These are phyloP conservation scores for Thecaphora thlaspeos DNA, from an alignment of 1,284 basidiomycete species.

Conservation along the genomic window DNA sequence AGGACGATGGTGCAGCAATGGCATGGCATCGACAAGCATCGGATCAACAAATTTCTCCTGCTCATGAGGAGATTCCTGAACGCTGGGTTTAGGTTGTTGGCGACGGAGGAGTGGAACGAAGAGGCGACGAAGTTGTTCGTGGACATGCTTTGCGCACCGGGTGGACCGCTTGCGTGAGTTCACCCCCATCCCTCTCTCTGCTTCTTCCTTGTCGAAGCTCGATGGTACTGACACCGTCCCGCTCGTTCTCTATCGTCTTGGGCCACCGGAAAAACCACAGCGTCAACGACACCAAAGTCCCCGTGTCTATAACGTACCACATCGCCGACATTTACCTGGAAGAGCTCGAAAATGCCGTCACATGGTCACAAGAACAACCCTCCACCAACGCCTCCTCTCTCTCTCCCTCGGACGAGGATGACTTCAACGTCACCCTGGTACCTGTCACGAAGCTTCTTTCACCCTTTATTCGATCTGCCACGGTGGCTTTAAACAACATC, in stretches of 20 bases:
- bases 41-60: slow-evolving; percentile 87
- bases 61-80: slow-evolving; percentile 85
- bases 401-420: slow-evolving; percentile 1
- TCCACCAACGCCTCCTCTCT: slow-evolving; percentile 3
- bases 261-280: slow-evolving; percentile 4
- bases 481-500: slow-evolving; percentile 66
- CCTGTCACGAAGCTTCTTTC: slow-evolving; percentile 67
- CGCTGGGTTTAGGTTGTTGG: slow-evolving; percentile 77
- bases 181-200: no score
- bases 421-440: slow-evolving; percentile 15
- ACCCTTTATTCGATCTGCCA: slow-evolving; percentile 72
- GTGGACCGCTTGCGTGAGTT: slow-evolving; percentile 14
- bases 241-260: no score
- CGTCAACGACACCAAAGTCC: slow-evolving; percentile 68
- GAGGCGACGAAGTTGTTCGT: slow-evolving; percentile 34
- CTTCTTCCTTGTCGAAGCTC: no score
- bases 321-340: slow-evolving; percentile 85
- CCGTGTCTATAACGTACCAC: slow-evolving; percentile 70
- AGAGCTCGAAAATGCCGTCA: slow-evolving; percentile 76
- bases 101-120: slow-evolving; percentile 70
- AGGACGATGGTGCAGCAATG: slow-evolving; percentile 82
- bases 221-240: no score
- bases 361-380: background rate
- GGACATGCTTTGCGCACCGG: slow-evolving; percentile 14
- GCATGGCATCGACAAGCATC: slow-evolving; percentile 82